Base-by-base conservation (phyloP, 805 yeast genomes). In the Yamadazyma sp. region DNA sequence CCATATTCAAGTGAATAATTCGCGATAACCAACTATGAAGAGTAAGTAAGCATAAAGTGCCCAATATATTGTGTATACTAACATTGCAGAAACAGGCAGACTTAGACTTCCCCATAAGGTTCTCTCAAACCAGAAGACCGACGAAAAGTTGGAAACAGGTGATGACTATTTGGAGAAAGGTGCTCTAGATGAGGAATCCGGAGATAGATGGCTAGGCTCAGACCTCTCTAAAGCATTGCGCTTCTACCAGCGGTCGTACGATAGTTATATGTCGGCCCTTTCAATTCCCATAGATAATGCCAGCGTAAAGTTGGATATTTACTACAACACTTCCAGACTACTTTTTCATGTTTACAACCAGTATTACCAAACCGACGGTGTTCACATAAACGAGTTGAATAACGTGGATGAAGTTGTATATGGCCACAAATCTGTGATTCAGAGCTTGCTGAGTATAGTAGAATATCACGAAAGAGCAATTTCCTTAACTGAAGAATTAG, bases 181-280 rank as follows among this genome's bases (percentile, higher is more conserved):
- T 1, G 67, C 80, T 1, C 64, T 63, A 8, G 79, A 77, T 38
- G 91, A 83, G 52, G 90, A 83, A 41, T 71, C 77, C n/a, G 91
- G 87, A 0, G 90, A 83, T 50, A 56, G 90, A 32, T 84, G 89
- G 88, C 54, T 77, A 5, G 65, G 77, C 1, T 77, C 86, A 0
- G 90, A 83, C 48, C 53, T 81, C 5, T 61, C 83, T 8, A 83
- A 84, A 46, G 75, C 81, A 0, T 55, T 83, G 9, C 55, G 90
- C 26, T 82, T 82, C 46, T 83, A 81, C 53, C 81, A 80, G 46
- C 61, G 71, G 35, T 82, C 88, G 0, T 74, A 65, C 44, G 54
- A 52, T 8, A 47, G 55, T 28, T 82, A 46, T 19, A n/a, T 35
- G 19, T 11, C n/a, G 5, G 49, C 41, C 4, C 16, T 35, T 3